phyloP scores from a whole-genome alignment of 73 alveolate genomes.

The Paramecium octaurelia region DNA sequence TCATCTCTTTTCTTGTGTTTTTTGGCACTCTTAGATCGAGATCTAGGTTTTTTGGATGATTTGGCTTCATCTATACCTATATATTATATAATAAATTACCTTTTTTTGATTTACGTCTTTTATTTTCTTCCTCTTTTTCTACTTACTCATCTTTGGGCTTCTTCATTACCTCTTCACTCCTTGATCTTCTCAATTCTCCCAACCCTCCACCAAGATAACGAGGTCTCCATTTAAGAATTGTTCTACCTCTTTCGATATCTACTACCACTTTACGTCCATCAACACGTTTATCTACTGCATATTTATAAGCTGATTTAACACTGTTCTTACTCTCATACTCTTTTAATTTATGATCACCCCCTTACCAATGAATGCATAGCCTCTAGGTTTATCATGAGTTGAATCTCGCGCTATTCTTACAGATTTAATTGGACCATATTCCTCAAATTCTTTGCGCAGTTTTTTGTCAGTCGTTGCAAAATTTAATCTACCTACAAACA shows the following conservation, averaged over 20 bases:
- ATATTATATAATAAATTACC: neutral
- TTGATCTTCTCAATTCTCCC: constrained; percentile 64
- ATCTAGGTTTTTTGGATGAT: neutral
- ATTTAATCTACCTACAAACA: constrained; percentile 83
- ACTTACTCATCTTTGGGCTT: neutral
- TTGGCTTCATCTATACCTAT: neutral
- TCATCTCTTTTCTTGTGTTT: neutral
- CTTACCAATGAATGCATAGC: constrained; percentile 92
- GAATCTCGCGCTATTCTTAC: constrained; percentile 77
- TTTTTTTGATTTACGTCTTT: neutral
- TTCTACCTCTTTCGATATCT: constrained; percentile 93
- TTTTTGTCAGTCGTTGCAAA: constrained; percentile 82
- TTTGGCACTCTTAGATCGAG: neutral
- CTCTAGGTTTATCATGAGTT: constrained; percentile 86
- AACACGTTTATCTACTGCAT: constrained; percentile 85
- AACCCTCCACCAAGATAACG: constrained; percentile 93
- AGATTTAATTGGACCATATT: constrained; percentile 85
- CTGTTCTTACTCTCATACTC: constrained; percentile 83
- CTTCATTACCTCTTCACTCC: neutral
- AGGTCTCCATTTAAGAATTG: constrained; percentile 81
- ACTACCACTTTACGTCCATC: constrained; percentile 90
- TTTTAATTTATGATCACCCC: neutral
- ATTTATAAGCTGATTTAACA: constrained; percentile 74
- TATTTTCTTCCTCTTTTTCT: neutral
- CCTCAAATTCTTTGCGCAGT: constrained; percentile 83